Base-by-base conservation (phyloP, 306 rosid genomes). In the Gastrolobium villosum region DNA sequence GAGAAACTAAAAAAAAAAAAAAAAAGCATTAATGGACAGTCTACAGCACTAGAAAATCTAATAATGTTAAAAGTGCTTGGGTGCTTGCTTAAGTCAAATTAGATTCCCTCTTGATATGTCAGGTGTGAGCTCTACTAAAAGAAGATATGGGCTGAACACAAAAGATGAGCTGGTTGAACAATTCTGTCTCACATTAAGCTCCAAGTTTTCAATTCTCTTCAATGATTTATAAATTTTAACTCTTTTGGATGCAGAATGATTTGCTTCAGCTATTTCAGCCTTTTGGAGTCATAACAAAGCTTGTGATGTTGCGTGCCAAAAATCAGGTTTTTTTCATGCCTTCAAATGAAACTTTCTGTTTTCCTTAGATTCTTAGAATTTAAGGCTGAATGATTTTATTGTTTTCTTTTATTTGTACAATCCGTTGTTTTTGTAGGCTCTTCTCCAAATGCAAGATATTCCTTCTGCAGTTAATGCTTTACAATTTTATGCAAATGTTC, bases 271-370 rank as follows among this genome's bases (percentile, higher is more conserved):
- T 96, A 87, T 96, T 96, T 88, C 97, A 93, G 87, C 96, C 98
- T 59, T 93, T 96, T 81, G 99, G 99, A 77, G 98, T 93, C 73
- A 93, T 96, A 81, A 96, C 96, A 44, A 96, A 96, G 91, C 99
- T 96, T 76, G 99, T 96, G 75, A 93, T 96, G 98, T 91, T 96
- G 81, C 98, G 99, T 32, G 97, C 99, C 1, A 96, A 96, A 85
- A 96, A 96, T 83, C 99, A 96, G 99, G 99, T 96, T 70, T 72
- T 80, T 55, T 78, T 71, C 35, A 63, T 64, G 59, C 64, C 54
- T 56, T 53, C 59, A 49, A 48, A 11, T 70, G 34, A 60, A 13
- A 5, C 8, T 15, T 56, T 13, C 10, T 78, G 56, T 77, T 65
- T 68, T 40, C 69, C 55, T 52, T 6, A 37, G 26, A 71, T 30